Evolutionary conservation across 2,329 filamentous ascomycete genomes (phyloP), one percentile per base, ranked within the genome.

Genomic region (Xylaria sp.): DNA sequence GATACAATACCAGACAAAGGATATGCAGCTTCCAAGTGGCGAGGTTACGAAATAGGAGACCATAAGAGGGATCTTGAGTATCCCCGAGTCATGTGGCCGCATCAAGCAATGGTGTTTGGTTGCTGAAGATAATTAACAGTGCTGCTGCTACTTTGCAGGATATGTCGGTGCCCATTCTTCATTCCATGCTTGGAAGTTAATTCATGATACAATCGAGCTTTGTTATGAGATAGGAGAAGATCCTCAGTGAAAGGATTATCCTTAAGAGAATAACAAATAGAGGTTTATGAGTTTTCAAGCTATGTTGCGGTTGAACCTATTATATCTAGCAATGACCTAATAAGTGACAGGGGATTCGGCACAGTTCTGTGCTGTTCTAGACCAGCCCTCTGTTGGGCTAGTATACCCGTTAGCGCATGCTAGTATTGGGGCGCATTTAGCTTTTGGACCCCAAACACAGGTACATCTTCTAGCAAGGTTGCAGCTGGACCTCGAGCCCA

Each of bases 331-430:
- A 28, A 4, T n/a, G 2, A 12, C 13, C 23, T 12, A 10, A 43
- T 18, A 43, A 28, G 13, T 56, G 15, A 31, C 20, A 20, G 46
- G 20, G 20, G 52, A 56, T 69, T 69, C 67, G 60, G 31, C 33
- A 39, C 23, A 25, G 43, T 69, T 69, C 67, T 67, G 25, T 64
- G 25, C 6, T 46, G 54, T 69, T 69, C 67, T 69, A 57, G 51
- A 61, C 58, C 41, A 41, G 28, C 20, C 36, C 23, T 25, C 25
- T 23, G 48, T 54, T 39, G 25, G 25, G 20, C 23, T 39, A 25
- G 33, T 28, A 12, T 13, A 15, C 13, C 49, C 31, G 8, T 23
- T 48, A 33, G n/a, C 13, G 36, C 41, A 39, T 41, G 54, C 54
- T 41, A 57, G 54, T 39, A 23, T 23, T 10, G 15, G 28, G 52